A percentile compares a stretch with the other conserved stretches of the same genome.
These are phyloP conservation scores for Corymbia calophylla DNA, from an alignment of 441 rosid species.

Conservation along the genomic window DNA sequence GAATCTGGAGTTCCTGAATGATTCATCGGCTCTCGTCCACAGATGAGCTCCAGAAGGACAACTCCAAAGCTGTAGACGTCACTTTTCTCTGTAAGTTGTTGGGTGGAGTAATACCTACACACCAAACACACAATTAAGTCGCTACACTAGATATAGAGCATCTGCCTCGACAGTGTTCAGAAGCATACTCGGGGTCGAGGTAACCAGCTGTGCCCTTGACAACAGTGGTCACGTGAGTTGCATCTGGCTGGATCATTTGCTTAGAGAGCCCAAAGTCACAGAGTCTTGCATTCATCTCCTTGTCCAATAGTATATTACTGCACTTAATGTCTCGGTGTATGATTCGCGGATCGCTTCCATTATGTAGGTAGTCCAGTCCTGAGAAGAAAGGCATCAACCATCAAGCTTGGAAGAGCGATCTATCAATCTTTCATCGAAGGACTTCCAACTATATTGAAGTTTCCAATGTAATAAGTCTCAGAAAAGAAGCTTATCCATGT, in stretches of 20 bases:
- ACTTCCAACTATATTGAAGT: neutral
- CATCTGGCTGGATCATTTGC: constrained; percentile 74
- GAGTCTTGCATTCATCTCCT: constrained; percentile 83
- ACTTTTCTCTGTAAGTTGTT: constrained; percentile 88
- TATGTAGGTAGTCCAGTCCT: constrained; percentile 95
- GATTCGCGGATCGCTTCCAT: constrained; percentile 77
- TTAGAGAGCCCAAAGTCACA: constrained; percentile 93
- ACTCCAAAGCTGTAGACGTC: constrained; percentile 96
- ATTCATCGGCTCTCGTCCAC: constrained; percentile 81
- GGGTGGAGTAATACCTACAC: constrained; percentile 77
- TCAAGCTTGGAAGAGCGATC: neutral
- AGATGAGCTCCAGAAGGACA: constrained; percentile 84
- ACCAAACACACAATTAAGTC: neutral
- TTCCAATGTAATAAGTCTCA: neutral
- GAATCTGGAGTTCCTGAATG: constrained; percentile 85
- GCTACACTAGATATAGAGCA: neutral
- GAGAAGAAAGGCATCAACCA: neutral
- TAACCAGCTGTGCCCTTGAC: constrained; percentile 97
- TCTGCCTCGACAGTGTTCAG: neutral
- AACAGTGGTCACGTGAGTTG: constrained; percentile 83
- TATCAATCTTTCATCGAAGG: neutral
- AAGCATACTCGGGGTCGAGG: constrained; percentile 86
- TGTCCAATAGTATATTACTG: constrained; percentile 75
- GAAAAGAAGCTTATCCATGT: neutral
- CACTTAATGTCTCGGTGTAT: constrained; percentile 91